Base-by-base conservation (phyloP, 2,329 filamentous ascomycete genomes). In the Huntiella bhutanensis region DNA sequence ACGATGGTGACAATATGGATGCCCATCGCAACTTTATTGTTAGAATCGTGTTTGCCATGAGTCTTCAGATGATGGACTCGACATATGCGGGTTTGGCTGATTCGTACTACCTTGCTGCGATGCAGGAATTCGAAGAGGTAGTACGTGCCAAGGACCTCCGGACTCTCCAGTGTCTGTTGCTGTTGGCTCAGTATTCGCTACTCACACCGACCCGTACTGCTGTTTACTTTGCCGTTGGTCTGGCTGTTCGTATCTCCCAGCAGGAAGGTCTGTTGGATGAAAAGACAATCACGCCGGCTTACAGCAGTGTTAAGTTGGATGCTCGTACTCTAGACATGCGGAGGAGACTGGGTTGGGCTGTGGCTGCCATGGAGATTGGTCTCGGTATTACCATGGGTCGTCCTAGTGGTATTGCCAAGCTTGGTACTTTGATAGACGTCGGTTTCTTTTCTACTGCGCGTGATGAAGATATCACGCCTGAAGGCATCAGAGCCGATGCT, bases 51-150 rank as follows among this genome's bases (percentile, higher is more conserved):
- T 77, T 96, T 56, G 88, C 91, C 28, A 93, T 95, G 56, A 88
- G 85, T 59, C 73, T 96, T 61, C 88, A 96, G 61, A 94, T 92
- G 60, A 70, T 95, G 55, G 84, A 87, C 57, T 75, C 80, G 0
- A 78, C 83, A 53, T 96, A 91, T 60, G 86, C 87, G n/a, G 87
- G 87, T 17, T 67, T 96, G 22, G 88, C 91, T 28, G 88, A 96
- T 61, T 87, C 85, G 58, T 96, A 93, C 63, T 96, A 95, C 57
- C 70, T 95, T 16, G 82, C 87, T 17, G 88, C 88, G 4, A 77
- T 96, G 64, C 77, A 80, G 51, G 79, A 79, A 55, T 77, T 96
- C 51, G 83, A 95, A 59, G 75, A 77, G 2, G 78, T 92, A 8
- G 72, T 96, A 46, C 77, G 79, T 45, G 77, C 80, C n/a, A 94